A percentile compares a stretch with the other conserved stretches of the same genome.
Conservation (phyloP, 768 basidiomycete species). For the Aureoboletus auriporus region DNA sequence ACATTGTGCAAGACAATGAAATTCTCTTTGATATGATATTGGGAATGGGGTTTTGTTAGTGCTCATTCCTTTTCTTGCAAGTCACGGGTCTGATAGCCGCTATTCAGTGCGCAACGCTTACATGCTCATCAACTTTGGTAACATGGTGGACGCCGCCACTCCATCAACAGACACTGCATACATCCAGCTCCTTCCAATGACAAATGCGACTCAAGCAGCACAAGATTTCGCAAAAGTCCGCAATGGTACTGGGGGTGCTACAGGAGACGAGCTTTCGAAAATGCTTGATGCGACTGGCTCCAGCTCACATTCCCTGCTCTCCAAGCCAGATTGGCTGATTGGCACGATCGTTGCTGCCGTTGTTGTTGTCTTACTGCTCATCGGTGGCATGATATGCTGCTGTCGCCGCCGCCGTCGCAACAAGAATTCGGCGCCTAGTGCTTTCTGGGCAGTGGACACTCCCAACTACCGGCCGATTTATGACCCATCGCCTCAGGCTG, state of each 20-base stretch:
- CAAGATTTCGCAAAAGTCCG: conserved; percentile 14
- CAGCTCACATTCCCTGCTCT: conserved; percentile 16
- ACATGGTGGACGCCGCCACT: conserved; percentile 46
- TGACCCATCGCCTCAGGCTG: conserved; percentile 26
- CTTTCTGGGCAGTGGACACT: conserved; percentile 3
- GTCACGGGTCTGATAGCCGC: not conserved
- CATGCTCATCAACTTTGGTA: conserved; percentile 59
- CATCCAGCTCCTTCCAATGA: conserved; percentile 59
- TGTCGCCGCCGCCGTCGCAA: conserved; percentile 13
- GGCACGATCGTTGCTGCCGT: conserved; percentile 10
- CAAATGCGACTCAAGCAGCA: conserved; percentile 40
- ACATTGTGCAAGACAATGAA: conserved; percentile 25
- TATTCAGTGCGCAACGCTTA: conserved; percentile 62
- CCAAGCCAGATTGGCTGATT: conserved; percentile 7
- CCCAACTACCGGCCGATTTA: conserved; percentile 22
- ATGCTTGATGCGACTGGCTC: conserved; percentile 35
- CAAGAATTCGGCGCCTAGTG: conserved; percentile 1
- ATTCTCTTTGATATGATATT: conserved; percentile 56
- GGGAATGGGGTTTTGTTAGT: conserved; percentile 70
- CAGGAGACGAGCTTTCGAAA: conserved; percentile 29
- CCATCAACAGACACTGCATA: conserved; percentile 43
- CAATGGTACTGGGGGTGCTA: not conserved
- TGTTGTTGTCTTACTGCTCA: conserved; percentile 7
- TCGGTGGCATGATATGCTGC: conserved; percentile 1
- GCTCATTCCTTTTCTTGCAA: not conserved